Percentiles rank a stretch among this genome's conserved stretches.
Conservation (phyloP, 768 basidiomycete species). For the Mrakia blollopis region DNA sequence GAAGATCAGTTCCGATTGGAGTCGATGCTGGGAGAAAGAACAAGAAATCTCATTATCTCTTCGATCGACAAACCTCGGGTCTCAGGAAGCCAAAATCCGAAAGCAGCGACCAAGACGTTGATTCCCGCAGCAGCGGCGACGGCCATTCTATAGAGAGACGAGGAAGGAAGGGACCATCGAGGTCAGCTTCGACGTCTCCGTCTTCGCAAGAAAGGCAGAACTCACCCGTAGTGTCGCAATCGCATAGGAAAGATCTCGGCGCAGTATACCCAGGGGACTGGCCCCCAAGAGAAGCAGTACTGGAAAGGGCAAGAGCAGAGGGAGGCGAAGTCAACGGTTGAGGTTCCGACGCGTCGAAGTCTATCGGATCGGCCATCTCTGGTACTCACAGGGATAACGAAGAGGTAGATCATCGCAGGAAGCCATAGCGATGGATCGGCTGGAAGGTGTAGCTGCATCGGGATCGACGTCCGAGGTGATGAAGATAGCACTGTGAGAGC, state of each 20-base stretch:
- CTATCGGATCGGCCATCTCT: too few relatives aligned
- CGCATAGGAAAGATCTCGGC: constrained; percentile 28
- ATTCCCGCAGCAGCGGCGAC: constrained; percentile 9
- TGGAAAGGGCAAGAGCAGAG: neutral
- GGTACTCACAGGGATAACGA: constrained; percentile 13
- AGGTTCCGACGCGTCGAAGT: neutral
- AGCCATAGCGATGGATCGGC: constrained; percentile 25
- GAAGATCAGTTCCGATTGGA: neutral
- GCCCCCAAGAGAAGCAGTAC: constrained; percentile 31
- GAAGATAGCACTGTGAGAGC: constrained; percentile 23
- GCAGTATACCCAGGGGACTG: constrained; percentile 32
- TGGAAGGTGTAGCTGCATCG: neutral
- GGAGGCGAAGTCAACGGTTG: neutral
- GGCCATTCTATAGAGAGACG: constrained; percentile 17
- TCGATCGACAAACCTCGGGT: constrained; percentile 13
- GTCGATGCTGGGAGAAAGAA: neutral
- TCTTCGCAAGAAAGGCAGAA: neutral
- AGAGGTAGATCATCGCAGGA: constrained; percentile 22
- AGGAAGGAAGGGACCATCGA: neutral
- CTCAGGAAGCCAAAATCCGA: constrained; percentile 27
- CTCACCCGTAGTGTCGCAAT: constrained; percentile 13
- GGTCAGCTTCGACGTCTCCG: neutral
- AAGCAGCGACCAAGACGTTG: constrained; percentile 15
- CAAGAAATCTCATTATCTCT: constrained; percentile 16
- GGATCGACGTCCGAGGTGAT: constrained; percentile 9